phyloP scores from a whole-genome alignment of 2,329 filamentous ascomycete genomes.

The Aschersonia sp. region DNA sequence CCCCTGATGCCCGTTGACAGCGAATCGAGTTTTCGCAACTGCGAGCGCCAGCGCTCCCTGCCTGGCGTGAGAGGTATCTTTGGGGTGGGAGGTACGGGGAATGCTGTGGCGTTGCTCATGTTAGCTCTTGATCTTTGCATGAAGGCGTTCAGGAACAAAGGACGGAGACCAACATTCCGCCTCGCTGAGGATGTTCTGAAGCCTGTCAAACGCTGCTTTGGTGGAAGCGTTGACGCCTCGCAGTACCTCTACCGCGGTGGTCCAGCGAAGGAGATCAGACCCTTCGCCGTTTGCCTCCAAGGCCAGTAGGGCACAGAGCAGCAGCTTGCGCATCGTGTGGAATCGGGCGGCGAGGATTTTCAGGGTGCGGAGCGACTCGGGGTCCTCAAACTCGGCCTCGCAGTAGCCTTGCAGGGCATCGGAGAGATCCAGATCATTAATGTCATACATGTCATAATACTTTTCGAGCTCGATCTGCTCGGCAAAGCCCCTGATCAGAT shows the following conservation, averaged over 20 bases:
- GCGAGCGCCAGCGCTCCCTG: slow-evolving; percentile 73
- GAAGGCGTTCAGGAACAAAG: background rate
- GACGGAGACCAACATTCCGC: slow-evolving; percentile 54
- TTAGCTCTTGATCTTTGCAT: background rate
- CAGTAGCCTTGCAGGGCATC: slow-evolving; percentile 53
- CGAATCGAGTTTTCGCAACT: slow-evolving; percentile 76
- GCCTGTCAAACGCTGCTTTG: slow-evolving; percentile 44
- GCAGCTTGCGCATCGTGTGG: slow-evolving; percentile 67
- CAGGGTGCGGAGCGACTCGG: slow-evolving; percentile 63
- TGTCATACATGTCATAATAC: slow-evolving; percentile 82
- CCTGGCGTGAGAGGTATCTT: slow-evolving; percentile 51
- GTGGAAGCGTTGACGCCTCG: slow-evolving; percentile 48
- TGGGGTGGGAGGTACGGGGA: slow-evolving; percentile 39
- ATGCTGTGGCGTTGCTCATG: slow-evolving; percentile 22
- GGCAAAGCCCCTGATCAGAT: slow-evolving; percentile 55
- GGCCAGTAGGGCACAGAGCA: slow-evolving; percentile 79
- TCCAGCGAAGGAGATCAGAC: slow-evolving; percentile 66
- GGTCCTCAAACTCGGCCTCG: slow-evolving; percentile 59
- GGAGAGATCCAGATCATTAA: slow-evolving; percentile 57
- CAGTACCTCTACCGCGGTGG: slow-evolving; percentile 62
- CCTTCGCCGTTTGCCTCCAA: slow-evolving; percentile 70
- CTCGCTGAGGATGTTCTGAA: slow-evolving; percentile 59
- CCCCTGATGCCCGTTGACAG: slow-evolving; percentile 83
- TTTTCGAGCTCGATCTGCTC: slow-evolving; percentile 75
- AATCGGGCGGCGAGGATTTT: slow-evolving; percentile 73